Evolutionary conservation across 306 rosid species (phyloP), one percentile per base, ranked within the genome.

Genomic region (Urtica urens): DNA sequence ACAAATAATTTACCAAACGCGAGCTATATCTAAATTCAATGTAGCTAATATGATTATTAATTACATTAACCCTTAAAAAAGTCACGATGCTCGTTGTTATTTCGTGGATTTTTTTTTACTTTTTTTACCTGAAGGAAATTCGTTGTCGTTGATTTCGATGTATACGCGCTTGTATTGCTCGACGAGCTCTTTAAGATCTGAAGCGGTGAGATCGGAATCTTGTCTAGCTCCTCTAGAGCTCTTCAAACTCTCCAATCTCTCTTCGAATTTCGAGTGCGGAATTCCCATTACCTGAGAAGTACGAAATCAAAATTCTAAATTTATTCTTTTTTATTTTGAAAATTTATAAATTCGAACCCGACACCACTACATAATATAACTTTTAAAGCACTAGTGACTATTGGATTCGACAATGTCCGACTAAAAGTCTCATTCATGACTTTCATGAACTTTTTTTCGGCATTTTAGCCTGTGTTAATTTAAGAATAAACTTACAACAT

Each of bases 261-360:
- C 94, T 71, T 77, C 95, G 49, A 90, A 90, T 65, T 68, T 60
- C 8, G 92, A 79, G 71, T 90, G 99, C n/a, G 87, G 75, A 65
- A 90, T 79, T 51, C 66, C 81, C 87, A 82, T 29, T 46, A 90
- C 99, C 99, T 90, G 33, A 70, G 73, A 55, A 55, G 23, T 24
- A 11, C 3, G 27, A 44, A 23, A 18, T 10, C 14, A 44, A 35
- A 14, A n/a, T n/a, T n/a, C n/a, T n/a, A n/a, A n/a, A n/a, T n/a
- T n/a, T n/a, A n/a, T n/a, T n/a, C n/a, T n/a, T n/a, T n/a, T n/a
- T n/a, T n/a, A n/a, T n/a, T n/a, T n/a, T n/a, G n/a, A n/a, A n/a
- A n/a, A n/a, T n/a, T n/a, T n/a, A n/a, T n/a, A n/a, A n/a, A n/a
- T n/a, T n/a, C n/a, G n/a, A n/a, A n/a, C n/a, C n/a, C n/a, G n/a